These are phyloP conservation scores for Kazachstania bromeliacearum DNA, from an alignment of 805 yeast genomes.

Conservation along the genomic window DNA sequence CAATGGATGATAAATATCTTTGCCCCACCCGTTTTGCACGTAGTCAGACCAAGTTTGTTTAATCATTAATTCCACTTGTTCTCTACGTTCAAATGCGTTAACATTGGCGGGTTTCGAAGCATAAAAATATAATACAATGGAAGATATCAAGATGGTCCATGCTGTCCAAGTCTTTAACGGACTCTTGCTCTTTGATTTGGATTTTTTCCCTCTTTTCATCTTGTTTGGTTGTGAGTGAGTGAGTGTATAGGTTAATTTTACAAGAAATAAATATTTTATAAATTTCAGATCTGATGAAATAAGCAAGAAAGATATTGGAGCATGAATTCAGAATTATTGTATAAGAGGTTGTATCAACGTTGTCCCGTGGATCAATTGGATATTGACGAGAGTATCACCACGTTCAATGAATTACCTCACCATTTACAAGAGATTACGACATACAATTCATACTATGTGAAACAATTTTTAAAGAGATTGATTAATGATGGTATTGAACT, in stretches of 20 bases:
- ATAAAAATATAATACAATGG: no score
- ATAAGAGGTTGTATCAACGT: conserved; percentile 10
- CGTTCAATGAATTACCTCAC: conserved; percentile 8
- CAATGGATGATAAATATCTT: conserved; percentile 68
- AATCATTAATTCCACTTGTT: conserved; percentile 57
- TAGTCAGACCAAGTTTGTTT: conserved; percentile 72
- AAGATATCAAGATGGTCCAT: no score
- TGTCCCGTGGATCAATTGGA: conserved; percentile 7
- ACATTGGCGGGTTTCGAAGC: no score
- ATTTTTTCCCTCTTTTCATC: no score
- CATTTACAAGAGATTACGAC: conserved; percentile 15
- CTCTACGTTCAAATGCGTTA: no score
- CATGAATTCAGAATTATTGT: background rate
- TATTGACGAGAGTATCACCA: background rate
- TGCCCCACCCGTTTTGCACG: conserved; percentile 66
- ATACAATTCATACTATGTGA: conserved; percentile 45
- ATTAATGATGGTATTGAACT: conserved; percentile 23
- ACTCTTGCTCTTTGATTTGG: no score
- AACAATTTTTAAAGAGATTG: conserved; percentile 35
- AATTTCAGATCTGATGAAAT: no score
- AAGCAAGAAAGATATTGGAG: background rate
- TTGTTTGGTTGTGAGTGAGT: no score
- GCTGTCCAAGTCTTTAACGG: no score
- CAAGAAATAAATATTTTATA: no score
- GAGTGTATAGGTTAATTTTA: no score